These are phyloP conservation scores for Coemansia reversa DNA, from an alignment of 192 early-diverging fungal genomes.

Conservation along the genomic window DNA sequence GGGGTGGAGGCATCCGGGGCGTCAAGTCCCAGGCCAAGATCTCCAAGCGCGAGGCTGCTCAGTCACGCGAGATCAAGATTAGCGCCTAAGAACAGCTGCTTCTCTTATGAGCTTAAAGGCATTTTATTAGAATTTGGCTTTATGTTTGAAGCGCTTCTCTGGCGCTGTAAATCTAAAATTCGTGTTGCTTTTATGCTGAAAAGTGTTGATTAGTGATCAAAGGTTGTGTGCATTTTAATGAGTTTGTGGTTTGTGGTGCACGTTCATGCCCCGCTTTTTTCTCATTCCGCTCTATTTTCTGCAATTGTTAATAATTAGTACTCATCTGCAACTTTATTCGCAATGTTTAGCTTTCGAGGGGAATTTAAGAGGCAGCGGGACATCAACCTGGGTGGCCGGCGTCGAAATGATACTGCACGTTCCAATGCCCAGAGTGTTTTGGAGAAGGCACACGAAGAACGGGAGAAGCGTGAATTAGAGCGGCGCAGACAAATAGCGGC, in stretches of 20 bases:
- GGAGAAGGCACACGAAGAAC: slow-evolving; percentile 67
- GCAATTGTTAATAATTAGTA: not conserved
- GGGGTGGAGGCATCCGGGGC: slow-evolving; percentile 99
- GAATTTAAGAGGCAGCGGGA: slow-evolving; percentile 70
- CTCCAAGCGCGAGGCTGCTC: slow-evolving; percentile 68
- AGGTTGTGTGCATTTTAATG: not conserved
- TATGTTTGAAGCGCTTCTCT: not conserved
- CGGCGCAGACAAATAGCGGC: slow-evolving; percentile 60
- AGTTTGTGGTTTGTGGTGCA: not conserved
- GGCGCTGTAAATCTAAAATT: not conserved
- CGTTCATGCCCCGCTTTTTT: not conserved
- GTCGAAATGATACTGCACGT: slow-evolving; percentile 61
- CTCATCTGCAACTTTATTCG: not conserved
- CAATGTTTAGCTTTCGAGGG: slow-evolving; percentile 76
- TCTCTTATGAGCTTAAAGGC: not conserved
- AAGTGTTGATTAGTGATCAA: not conserved
- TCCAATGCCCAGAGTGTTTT: slow-evolving; percentile 57
- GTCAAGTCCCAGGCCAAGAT: slow-evolving; percentile 84
- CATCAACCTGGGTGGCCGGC: slow-evolving; percentile 84
- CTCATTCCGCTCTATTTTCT: not conserved
- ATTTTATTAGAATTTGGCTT: not conserved
- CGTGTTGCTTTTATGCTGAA: not conserved
- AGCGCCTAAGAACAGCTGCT: slow-evolving; percentile 11
- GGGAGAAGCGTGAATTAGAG: slow-evolving; percentile 70
- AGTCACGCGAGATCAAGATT: slow-evolving; percentile 37